A percentile compares a stretch with the other conserved stretches of the same genome.
Evolutionary conservation across 805 yeast genomes (phyloP).

Genomic region (Suhomyces sp.): DNA sequence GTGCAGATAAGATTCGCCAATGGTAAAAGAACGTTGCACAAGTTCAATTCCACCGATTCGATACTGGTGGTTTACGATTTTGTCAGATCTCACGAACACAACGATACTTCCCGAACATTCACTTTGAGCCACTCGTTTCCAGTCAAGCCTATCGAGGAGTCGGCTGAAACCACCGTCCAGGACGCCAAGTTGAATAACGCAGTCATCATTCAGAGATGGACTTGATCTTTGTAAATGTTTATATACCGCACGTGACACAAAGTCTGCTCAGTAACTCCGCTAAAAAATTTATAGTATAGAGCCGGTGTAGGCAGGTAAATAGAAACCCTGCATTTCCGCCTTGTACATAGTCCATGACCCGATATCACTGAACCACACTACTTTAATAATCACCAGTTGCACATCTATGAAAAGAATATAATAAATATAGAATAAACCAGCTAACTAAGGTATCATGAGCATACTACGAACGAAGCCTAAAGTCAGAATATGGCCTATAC

Average conservation of each 20-base stretch:
- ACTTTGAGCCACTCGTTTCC: constrained; percentile 81
- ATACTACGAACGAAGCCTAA: neutral
- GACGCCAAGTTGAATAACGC: constrained; percentile 79
- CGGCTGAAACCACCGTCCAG: constrained; percentile 49
- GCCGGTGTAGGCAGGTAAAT: neutral
- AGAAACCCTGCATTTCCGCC: neutral
- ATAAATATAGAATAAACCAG: neutral
- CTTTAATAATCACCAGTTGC: neutral
- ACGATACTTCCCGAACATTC: constrained; percentile 53
- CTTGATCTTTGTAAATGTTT: neutral
- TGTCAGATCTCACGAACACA: constrained; percentile 47
- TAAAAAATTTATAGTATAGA: neutral
- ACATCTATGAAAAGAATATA: neutral
- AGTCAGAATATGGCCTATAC: neutral
- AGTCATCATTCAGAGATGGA: constrained; percentile 90
- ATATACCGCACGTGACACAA: neutral
- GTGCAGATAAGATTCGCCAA: constrained; percentile 83
- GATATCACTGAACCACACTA: neutral
- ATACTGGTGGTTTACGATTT: constrained; percentile 66
- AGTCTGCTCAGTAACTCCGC: neutral
- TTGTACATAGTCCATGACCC: neutral
- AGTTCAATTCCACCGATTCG: constrained; percentile 62
- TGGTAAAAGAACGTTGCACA: constrained; percentile 66
- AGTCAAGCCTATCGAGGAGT: constrained; percentile 63
- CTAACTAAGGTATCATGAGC: neutral